Conservation (phyloP, 2,329 filamentous ascomycete species). For the Atkinsonella hypoxylon region DNA sequence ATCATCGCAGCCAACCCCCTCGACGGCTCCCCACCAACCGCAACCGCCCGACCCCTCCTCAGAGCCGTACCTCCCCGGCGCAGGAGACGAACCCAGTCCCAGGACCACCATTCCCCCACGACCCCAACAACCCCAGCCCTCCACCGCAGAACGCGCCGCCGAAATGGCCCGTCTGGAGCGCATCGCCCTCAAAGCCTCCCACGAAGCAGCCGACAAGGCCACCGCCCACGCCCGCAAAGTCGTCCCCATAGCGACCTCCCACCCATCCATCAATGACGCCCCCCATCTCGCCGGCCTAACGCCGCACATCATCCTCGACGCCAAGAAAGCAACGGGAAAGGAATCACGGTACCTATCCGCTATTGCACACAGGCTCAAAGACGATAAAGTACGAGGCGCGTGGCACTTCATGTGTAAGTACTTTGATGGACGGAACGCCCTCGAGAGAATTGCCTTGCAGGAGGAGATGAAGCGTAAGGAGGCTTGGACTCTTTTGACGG, state of each 20-base stretch:
- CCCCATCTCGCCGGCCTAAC: slow-evolving; percentile 43
- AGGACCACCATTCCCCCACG: neutral
- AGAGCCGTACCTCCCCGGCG: slow-evolving; percentile 8
- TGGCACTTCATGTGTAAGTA: slow-evolving; percentile 73
- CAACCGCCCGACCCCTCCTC: slow-evolving; percentile 8
- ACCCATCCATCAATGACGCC: slow-evolving; percentile 45
- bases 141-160: slow-evolving; percentile 43
- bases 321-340: slow-evolving; percentile 64
- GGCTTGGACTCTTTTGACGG: slow-evolving; percentile 52
- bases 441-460: slow-evolving; percentile 77
- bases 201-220: slow-evolving; percentile 42
- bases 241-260: slow-evolving; percentile 34
- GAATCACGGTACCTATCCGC: slow-evolving; percentile 63
- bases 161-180: slow-evolving; percentile 50
- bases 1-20: neutral
- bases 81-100: slow-evolving; percentile 3
- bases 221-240: slow-evolving; percentile 42
- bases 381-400: slow-evolving; percentile 47
- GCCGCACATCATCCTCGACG: slow-evolving; percentile 63
- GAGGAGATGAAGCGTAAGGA: slow-evolving; percentile 82
- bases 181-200: slow-evolving; percentile 42
- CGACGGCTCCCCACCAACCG: neutral
- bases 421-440: slow-evolving; percentile 72
- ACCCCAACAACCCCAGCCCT: slow-evolving; percentile 9
- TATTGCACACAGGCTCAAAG: slow-evolving; percentile 41